Base-by-base conservation (phyloP, 2,329 filamentous ascomycete genomes). In the Parastagonospora nodorum region DNA sequence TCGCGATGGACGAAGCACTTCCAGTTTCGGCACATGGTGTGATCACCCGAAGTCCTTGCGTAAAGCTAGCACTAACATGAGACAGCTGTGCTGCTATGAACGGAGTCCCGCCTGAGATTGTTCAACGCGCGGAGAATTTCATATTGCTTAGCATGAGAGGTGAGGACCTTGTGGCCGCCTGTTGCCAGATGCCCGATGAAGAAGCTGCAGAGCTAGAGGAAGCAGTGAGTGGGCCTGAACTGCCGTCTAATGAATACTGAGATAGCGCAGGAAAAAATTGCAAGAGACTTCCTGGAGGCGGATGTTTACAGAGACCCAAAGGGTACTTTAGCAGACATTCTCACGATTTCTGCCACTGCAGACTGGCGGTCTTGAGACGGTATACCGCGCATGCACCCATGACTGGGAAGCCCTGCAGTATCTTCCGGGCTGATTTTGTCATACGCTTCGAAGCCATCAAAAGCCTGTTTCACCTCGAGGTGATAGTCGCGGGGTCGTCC, bases 81-180 rank as follows among this genome's bases (percentile, higher is more conserved):
- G 27, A 40, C 52, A 84, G 80, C 45, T 97, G 94, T 67, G 94
- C 94, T 27, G 86, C 86, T 3, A 83, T 96, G 72, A 97, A 96
- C 63, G 92, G 92, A 1, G 85, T 99, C 11, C 87, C 90, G 28
- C 66, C 75, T 14, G 79, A 82, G 5, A 83, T 97, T 8, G 82
- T 97, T 6, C 77, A 87, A 12, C 84, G 92, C 48, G 92, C 93
- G 0, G 87, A 91, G 57, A 82, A 87, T 7, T 80, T 99, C 31
- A 84, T 88, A 16, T 72, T 84, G 6, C 77, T 94, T 12, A 78
- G 88, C 30, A 83, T 84, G 12, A 83, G 81, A 43, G 89, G 91
- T 6, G 88, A 93, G 65, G 89, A 96, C 69, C 77, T 97, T 2
- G 83, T 88, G 5, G 81, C 84, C 28, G 83, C 86, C 15, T 96